Base-by-base conservation (phyloP, 2,329 filamentous ascomycete genomes). In the Blastomyces parvus region DNA sequence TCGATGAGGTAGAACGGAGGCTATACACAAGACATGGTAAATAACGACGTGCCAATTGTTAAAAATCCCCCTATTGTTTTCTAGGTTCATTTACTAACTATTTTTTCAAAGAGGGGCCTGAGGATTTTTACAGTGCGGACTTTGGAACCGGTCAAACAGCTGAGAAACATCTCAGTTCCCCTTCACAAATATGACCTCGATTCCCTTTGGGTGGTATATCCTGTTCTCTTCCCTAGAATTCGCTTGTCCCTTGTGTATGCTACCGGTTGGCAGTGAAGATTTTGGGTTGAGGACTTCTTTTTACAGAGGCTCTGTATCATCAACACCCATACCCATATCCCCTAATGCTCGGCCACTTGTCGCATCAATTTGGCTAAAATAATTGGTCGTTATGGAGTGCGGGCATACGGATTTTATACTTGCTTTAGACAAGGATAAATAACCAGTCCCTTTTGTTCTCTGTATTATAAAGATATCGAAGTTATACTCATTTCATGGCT, bases 31-130 rank as follows among this genome's bases (percentile, higher is more conserved):
- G 78, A 67, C 72, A 73, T 68, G 78, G 77, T 80, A 68, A 70
- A 75, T 72, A 30, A 44, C 40, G 38, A 56, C 53, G 33, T 42
- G 40, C 33, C 19, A 11, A 9, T 42, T 25, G 14, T 27, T 40
- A 19, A 7, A 7, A 33, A 8, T 36, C 30, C 22, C 30, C 63
- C 36, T 19, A 19, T 38, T 30, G 36, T 46, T 60, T 30, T 25
- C 57, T 36, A 36, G n/a, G 8, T 48, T 17, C 48, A 38, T 60
- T 55, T 36, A 59, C 67, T 69, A 61, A 67, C 64, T 42, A 30
- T 36, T 46, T 68, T 68, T 64, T 59, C 59, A 60, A 68, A 83
- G 81, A 83, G 71, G 80, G 81, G 66, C 82, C 82, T 13, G 80
- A 80, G 61, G 82, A 84, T 53, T 40, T 40, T 53, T 19, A n/a